Evolutionary conservation across 495 filamentous ascomycete species (phyloP).

Genomic region (Entonaema liquescens): DNA sequence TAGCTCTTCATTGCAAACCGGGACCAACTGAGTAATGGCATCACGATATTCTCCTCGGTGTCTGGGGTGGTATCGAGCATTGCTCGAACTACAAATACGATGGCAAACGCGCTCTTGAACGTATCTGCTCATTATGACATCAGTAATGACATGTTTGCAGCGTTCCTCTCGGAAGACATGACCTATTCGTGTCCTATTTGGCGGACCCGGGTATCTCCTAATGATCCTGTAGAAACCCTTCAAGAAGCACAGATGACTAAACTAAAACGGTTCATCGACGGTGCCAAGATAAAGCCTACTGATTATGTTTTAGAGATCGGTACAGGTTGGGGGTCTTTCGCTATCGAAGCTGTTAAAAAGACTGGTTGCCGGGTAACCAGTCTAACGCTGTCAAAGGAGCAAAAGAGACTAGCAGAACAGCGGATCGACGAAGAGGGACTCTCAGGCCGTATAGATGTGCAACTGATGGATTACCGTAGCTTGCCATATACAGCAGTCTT

Average conservation of each 20-base stretch:
- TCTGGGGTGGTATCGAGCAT: slow-evolving; percentile 60
- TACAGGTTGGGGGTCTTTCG: slow-evolving; percentile 74
- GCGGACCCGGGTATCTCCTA: slow-evolving; percentile 46
- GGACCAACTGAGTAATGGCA: slow-evolving; percentile 62
- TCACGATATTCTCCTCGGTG: slow-evolving; percentile 66
- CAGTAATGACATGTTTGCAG: slow-evolving; percentile 75
- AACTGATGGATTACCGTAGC: slow-evolving; percentile 68
- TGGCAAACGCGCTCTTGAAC: slow-evolving; percentile 70
- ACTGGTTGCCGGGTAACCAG: slow-evolving; percentile 71
- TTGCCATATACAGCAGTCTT: slow-evolving; percentile 63
- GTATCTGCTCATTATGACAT: slow-evolving; percentile 79
- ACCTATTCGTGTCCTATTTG: slow-evolving; percentile 80
- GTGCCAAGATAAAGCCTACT: slow-evolving; percentile 64
- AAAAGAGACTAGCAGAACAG: slow-evolving; percentile 67
- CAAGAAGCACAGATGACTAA: slow-evolving; percentile 73
- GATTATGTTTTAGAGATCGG: slow-evolving; percentile 77
- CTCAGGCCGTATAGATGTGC: slow-evolving; percentile 61
- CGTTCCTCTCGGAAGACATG: slow-evolving; percentile 77
- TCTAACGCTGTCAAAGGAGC: slow-evolving; percentile 68
- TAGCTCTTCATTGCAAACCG: slow-evolving; percentile 73
- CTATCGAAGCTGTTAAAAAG: slow-evolving; percentile 65
- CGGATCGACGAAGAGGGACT: slow-evolving; percentile 63
- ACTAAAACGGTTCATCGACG: slow-evolving; percentile 66
- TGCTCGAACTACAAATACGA: slow-evolving; percentile 67
- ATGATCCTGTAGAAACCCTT: slow-evolving; percentile 58